phyloP scores from a whole-genome alignment of 192 early-diverging fungal species.

The Backusella australiensis region DNA sequence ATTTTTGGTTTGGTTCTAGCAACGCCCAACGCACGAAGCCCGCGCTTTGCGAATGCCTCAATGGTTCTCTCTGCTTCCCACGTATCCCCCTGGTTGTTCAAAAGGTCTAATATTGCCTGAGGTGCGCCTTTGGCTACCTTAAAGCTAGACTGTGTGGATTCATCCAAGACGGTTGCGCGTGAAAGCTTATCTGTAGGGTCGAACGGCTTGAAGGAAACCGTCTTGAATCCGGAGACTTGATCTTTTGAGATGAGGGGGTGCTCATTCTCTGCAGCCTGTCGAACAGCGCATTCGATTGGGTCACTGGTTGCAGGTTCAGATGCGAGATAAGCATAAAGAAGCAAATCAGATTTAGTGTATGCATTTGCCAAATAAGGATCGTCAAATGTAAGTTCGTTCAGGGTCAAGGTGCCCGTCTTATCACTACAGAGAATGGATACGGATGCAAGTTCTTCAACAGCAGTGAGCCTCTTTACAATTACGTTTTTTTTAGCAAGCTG shows the following conservation, averaged over 20 bases:
- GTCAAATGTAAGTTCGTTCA: constrained; percentile 80
- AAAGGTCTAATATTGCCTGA: constrained; percentile 61
- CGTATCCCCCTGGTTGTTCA: constrained; percentile 30
- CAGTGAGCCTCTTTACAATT: constrained; percentile 76
- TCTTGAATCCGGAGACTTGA: constrained; percentile 65
- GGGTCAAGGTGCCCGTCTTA: constrained; percentile 75
- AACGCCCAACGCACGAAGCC: constrained; percentile 72
- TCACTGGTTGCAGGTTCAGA: constrained; percentile 74
- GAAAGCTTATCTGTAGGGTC: constrained; percentile 72
- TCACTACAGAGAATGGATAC: constrained; percentile 65
- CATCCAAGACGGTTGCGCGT: constrained; percentile 56
- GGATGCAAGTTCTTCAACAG: constrained; percentile 78
- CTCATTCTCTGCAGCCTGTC: constrained; percentile 52
- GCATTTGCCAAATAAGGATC: constrained; percentile 51
- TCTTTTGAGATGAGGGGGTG: constrained; percentile 47
- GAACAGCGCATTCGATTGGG: constrained; percentile 72
- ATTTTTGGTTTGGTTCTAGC: constrained; percentile 51
- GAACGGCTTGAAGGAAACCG: constrained; percentile 69
- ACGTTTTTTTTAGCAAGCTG: constrained; percentile 71
- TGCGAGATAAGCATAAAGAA: constrained; percentile 63
- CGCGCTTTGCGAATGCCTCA: constrained; percentile 57
- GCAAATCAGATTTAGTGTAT: constrained; percentile 51
- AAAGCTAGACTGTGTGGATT: constrained; percentile 48
- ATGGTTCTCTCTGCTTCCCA: constrained; percentile 47
- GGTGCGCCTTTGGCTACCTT: constrained; percentile 74